Evolutionary conservation across 805 yeast genomes (phyloP).

Genomic region (Cephaloascus albidus): DNA sequence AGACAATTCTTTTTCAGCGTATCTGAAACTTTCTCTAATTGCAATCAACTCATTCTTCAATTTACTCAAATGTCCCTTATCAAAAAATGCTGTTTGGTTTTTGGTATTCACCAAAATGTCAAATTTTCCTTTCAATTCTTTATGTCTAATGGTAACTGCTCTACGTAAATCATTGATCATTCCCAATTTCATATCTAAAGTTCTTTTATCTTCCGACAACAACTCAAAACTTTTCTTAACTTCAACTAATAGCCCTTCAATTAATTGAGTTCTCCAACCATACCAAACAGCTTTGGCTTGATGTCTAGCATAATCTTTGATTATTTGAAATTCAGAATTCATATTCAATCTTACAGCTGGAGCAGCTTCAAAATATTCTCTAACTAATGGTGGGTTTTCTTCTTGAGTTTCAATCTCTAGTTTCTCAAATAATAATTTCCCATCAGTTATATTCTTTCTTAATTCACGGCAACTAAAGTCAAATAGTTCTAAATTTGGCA

Average conservation of each 20-base stretch:
- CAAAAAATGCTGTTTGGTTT: conserved; percentile 4
- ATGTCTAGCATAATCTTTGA: conserved; percentile 41
- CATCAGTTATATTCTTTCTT: conserved; percentile 38
- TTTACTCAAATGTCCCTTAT: conserved; percentile 5
- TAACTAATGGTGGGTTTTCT: conserved; percentile 40
- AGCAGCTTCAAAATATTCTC: conserved; percentile 33
- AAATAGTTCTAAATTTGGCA: conserved; percentile 37
- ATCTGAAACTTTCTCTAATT: conserved; percentile 8
- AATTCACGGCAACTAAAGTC: conserved; percentile 48
- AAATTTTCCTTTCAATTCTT: conserved; percentile 9
- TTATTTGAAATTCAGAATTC: conserved; percentile 36
- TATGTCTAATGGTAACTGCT: conserved; percentile 4
- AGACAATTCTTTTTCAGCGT: conserved; percentile 5
- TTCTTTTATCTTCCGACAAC: conserved; percentile 11
- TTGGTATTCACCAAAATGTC: conserved; percentile 9
- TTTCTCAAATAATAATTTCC: conserved; percentile 34
- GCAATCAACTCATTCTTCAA: conserved; percentile 6
- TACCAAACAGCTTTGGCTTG: conserved; percentile 53
- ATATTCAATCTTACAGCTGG: conserved; percentile 27
- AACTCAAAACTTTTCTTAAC: conserved; percentile 12
- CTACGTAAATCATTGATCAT: conserved; percentile 6
- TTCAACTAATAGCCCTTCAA: conserved; percentile 31
- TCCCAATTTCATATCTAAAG: conserved; percentile 6
- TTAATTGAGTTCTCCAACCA: conserved; percentile 48
- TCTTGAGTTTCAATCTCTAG: conserved; percentile 34